phyloP scores from a whole-genome alignment of 208 protist species.

The Crithidia fasciculata region DNA sequence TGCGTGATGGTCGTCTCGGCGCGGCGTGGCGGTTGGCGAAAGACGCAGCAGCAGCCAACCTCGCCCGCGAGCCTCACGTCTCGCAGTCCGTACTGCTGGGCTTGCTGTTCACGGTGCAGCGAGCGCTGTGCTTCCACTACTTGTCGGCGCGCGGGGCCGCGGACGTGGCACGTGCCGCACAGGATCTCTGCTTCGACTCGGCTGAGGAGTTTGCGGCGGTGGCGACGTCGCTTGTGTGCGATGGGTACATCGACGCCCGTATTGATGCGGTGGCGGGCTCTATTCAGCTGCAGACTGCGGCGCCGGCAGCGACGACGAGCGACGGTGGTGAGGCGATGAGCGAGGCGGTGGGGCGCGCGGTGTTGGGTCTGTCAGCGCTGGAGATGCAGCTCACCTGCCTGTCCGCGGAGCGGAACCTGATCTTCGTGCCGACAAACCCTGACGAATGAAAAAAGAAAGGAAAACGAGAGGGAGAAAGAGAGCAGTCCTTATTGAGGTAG shows the following conservation, averaged over 20 bases:
- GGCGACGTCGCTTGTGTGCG: constrained; percentile 13
- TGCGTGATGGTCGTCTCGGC: constrained; percentile 37
- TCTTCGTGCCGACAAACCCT: background rate
- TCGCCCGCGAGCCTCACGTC: constrained; percentile 16
- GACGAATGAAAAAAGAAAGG: background rate
- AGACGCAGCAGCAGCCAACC: constrained; percentile 29
- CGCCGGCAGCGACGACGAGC: background rate
- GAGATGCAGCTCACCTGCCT: constrained; percentile 24
- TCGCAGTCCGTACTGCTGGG: constrained; percentile 29
- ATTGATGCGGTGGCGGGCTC: constrained; percentile 24
- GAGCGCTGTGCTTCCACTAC: constrained; percentile 52
- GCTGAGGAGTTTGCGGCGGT: constrained; percentile 8
- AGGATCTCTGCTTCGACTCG: constrained; percentile 17
- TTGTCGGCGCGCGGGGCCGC: constrained; percentile 3
- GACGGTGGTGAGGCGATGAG: background rate
- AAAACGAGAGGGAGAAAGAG: no score
- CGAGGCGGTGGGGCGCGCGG: constrained; percentile 23
- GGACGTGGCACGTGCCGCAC: constrained; percentile 26
- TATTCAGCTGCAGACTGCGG: background rate
- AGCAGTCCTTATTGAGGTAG: no score
- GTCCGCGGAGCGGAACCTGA: constrained; percentile 33
- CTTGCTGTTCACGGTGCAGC: constrained; percentile 1
- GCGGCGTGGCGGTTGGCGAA: constrained; percentile 32
- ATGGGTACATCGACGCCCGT: constrained; percentile 21
- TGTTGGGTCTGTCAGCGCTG: constrained; percentile 18